Evolutionary conservation across 139 green algal genomes (phyloP).

Genomic region (Dunaliella sp.): DNA sequence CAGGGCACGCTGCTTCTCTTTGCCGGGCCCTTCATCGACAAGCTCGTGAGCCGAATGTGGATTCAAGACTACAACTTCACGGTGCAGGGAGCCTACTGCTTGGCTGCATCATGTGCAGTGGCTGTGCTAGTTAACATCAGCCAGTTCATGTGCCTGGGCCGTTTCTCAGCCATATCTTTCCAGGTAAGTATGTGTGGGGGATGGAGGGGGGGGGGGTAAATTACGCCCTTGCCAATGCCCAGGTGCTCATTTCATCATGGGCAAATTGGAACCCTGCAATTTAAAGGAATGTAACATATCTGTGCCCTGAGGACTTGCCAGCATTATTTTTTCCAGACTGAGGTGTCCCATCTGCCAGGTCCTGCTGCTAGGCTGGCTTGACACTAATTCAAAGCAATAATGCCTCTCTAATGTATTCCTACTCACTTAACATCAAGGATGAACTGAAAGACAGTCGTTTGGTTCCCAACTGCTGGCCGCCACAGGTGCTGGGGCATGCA

Average conservation of each 20-base stretch:
- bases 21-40: slow-evolving; percentile 75
- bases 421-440: too few relatives aligned
- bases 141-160: slow-evolving; percentile 93
- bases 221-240: too few relatives aligned
- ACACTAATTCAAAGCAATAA: background rate
- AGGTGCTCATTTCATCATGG: too few relatives aligned
- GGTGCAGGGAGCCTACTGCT: slow-evolving; percentile 39
- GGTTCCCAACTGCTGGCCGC: background rate
- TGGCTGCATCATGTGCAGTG: slow-evolving; percentile 69
- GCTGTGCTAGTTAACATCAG: slow-evolving; percentile 86
- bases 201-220: too few relatives aligned
- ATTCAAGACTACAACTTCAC: slow-evolving; percentile 63
- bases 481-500: slow-evolving; percentile 81
- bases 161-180: slow-evolving; percentile 90
- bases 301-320: too few relatives aligned
- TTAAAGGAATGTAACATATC: too few relatives aligned
- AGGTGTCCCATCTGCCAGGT: too few relatives aligned
- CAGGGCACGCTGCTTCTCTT: slow-evolving; percentile 70
- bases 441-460: too few relatives aligned
- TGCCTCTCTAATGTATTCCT: too few relatives aligned
- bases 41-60: slow-evolving; percentile 52
- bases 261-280: too few relatives aligned
- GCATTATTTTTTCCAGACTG: too few relatives aligned
- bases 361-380: too few relatives aligned
- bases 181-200: slow-evolving; percentile 82